Conservation (phyloP, 2,329 filamentous ascomycete species). For the Claviceps pusilla region DNA sequence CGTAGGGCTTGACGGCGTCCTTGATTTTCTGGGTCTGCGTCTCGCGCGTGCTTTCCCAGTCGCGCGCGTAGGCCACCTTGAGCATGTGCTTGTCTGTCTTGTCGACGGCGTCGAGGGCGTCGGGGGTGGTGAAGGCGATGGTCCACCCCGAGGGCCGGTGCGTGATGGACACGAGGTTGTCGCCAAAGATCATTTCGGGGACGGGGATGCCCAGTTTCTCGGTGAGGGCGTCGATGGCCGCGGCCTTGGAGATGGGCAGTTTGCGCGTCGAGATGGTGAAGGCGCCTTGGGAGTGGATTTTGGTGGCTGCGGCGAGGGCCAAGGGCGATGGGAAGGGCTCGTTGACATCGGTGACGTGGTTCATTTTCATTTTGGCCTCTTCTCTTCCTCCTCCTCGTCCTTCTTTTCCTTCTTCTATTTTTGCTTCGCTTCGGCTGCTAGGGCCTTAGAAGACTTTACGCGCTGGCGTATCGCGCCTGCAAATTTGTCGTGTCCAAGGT, state of each 20-base stretch:
- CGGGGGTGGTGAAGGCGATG: constrained; percentile 68
- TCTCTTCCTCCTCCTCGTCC: background rate
- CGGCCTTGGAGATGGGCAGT: constrained; percentile 85
- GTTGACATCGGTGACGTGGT: constrained; percentile 25
- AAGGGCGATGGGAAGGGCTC: constrained; percentile 40
- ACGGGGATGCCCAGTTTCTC: constrained; percentile 67
- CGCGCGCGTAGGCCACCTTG: constrained; percentile 79
- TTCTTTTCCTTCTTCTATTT: background rate
- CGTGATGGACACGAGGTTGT: constrained; percentile 67
- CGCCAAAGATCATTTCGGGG: constrained; percentile 98
- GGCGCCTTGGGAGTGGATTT: constrained; percentile 40
- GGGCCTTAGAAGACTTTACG: too few relatives aligned
- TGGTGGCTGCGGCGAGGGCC: constrained; percentile 38
- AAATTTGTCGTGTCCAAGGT: too few relatives aligned
- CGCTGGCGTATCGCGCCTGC: too few relatives aligned
- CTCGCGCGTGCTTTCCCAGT: constrained; percentile 58
- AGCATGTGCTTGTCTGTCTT: constrained; percentile 87
- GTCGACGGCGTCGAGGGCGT: constrained; percentile 80
- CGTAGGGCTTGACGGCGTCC: constrained; percentile 88
- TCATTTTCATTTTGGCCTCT: constrained; percentile 15
- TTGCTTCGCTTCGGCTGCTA: too few relatives aligned
- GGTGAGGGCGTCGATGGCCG: constrained; percentile 75
- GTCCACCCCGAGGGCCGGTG: constrained; percentile 65
- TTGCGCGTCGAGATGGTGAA: constrained; percentile 75
- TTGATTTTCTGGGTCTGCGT: constrained; percentile 76